A percentile compares a stretch with the other conserved stretches of the same genome.
These are phyloP conservation scores for Saccharomyces pastorianus DNA, from an alignment of 1,139 yeast genomes.

Conservation along the genomic window DNA sequence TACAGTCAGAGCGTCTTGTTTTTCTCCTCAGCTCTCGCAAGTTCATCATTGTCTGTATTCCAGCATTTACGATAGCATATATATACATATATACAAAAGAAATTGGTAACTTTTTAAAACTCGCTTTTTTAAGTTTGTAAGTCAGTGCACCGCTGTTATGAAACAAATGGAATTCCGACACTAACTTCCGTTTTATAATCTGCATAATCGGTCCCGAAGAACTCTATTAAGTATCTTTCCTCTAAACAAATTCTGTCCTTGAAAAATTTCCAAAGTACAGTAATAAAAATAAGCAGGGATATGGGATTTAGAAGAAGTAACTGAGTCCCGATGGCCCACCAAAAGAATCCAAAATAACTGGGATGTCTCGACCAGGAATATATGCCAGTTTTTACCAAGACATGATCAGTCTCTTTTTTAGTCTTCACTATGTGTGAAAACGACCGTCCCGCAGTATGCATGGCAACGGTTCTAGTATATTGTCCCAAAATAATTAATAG, in stretches of 20 bases:
- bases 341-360: slow-evolving; percentile 80
- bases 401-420: slow-evolving; percentile 46
- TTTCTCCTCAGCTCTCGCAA: too few relatives aligned
- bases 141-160: slow-evolving; percentile 12
- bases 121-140: too few relatives aligned
- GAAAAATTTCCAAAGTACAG: slow-evolving; percentile 61
- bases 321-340: slow-evolving; percentile 91
- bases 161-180: slow-evolving; percentile 59
- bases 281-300: slow-evolving; percentile 40
- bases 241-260: slow-evolving; percentile 56
- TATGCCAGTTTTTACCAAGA: slow-evolving; percentile 63
- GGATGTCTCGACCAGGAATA: slow-evolving; percentile 73
- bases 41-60: too few relatives aligned
- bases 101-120: neutral
- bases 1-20: too few relatives aligned
- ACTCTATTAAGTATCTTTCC: slow-evolving; percentile 52
- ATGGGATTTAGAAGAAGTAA: slow-evolving; percentile 58
- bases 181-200: slow-evolving; percentile 43
- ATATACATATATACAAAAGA: neutral
- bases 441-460: slow-evolving; percentile 83
- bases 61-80: too few relatives aligned
- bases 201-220: slow-evolving; percentile 62
- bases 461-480: slow-evolving; percentile 56
- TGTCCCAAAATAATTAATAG: slow-evolving; percentile 53
- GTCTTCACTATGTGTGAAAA: slow-evolving; percentile 75